Evolutionary conservation across 2,329 filamentous ascomycete genomes (phyloP).

Genomic region (Pyricularia sp.): DNA sequence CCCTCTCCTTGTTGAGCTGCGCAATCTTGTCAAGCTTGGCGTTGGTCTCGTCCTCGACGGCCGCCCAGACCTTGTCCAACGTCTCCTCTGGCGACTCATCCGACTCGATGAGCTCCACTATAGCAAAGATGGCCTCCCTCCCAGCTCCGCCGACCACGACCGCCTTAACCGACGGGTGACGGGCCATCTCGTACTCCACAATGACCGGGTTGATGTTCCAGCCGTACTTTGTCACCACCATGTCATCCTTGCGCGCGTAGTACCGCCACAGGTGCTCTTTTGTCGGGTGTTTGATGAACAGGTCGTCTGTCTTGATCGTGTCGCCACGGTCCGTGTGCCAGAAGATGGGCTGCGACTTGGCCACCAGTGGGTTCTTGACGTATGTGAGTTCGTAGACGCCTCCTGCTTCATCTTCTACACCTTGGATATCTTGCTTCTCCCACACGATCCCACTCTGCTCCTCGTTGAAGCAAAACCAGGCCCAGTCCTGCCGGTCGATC

Average conservation of each 20-base stretch:
- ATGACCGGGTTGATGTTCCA: constrained; percentile 4
- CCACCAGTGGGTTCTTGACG: constrained; percentile 1
- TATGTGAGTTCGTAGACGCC: background rate
- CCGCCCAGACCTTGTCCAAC: background rate
- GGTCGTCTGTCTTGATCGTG: background rate
- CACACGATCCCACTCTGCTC: constrained; percentile 2
- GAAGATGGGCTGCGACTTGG: constrained; percentile 2
- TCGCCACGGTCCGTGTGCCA: constrained; percentile 3
- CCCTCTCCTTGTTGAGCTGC: background rate
- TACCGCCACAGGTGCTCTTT: constrained; percentile 3
- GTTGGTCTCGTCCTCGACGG: background rate
- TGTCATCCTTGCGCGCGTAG: constrained; percentile 2
- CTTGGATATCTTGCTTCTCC: background rate
- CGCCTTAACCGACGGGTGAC: background rate
- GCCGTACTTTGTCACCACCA: constrained; percentile 1
- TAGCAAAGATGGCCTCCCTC: constrained; percentile 2
- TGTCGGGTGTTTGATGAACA: constrained; percentile 3
- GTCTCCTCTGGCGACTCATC: background rate
- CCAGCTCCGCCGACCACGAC: background rate
- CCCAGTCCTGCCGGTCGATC: background rate
- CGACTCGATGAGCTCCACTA: background rate
- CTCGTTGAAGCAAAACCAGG: constrained; percentile 3
- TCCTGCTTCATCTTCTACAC: background rate
- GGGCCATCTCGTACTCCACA: background rate
- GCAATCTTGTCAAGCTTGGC: constrained; percentile 2